A percentile compares a stretch with the other conserved stretches of the same genome.
These are phyloP conservation scores for Ramaria rubella DNA, from an alignment of 768 basidiomycete species.

Conservation along the genomic window DNA sequence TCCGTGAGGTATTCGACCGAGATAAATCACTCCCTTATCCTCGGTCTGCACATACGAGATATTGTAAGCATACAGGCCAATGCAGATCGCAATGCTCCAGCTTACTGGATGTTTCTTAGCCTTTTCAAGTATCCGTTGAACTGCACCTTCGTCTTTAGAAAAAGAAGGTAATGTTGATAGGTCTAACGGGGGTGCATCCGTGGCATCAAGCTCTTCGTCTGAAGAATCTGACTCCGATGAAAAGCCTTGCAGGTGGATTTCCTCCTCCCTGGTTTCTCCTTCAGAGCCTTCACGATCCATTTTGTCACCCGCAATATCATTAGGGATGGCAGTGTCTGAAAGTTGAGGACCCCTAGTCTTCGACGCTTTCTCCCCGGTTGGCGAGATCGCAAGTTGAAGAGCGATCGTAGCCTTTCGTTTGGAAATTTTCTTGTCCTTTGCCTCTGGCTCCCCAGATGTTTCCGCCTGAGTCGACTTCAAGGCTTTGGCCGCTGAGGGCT, in stretches of 20 bases:
- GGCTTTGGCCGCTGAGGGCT: too few species aligned
- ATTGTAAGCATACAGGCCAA: neutral
- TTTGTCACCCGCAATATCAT: neutral
- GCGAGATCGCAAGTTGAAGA: too few species aligned
- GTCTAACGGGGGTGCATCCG: slow-evolving; percentile 52
- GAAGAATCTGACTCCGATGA: slow-evolving; percentile 68
- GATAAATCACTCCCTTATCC: slow-evolving; percentile 78
- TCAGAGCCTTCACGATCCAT: neutral
- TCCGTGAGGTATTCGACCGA: slow-evolving; percentile 91
- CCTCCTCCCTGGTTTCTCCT: slow-evolving; percentile 21
- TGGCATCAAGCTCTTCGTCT: slow-evolving; percentile 62
- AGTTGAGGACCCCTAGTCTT: neutral
- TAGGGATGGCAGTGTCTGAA: neutral
- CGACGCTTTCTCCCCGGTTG: neutral
- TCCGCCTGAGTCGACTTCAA: too few species aligned
- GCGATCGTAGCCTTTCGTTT: too few species aligned
- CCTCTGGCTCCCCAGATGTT: too few species aligned
- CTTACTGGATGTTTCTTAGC: slow-evolving; percentile 61
- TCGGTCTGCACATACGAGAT: slow-evolving; percentile 29
- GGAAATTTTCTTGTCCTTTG: too few species aligned
- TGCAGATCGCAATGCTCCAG: slow-evolving; percentile 6
- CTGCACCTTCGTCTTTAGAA: slow-evolving; percentile 79
- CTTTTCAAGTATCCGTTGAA: slow-evolving; percentile 51
- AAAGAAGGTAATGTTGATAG: slow-evolving; percentile 73
- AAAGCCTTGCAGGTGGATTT: slow-evolving; percentile 56